Percentiles rank a stretch among this genome's conserved stretches.
Evolutionary conservation across 1,284 basidiomycete species (phyloP).

Genomic region (Flammula alnicola): DNA sequence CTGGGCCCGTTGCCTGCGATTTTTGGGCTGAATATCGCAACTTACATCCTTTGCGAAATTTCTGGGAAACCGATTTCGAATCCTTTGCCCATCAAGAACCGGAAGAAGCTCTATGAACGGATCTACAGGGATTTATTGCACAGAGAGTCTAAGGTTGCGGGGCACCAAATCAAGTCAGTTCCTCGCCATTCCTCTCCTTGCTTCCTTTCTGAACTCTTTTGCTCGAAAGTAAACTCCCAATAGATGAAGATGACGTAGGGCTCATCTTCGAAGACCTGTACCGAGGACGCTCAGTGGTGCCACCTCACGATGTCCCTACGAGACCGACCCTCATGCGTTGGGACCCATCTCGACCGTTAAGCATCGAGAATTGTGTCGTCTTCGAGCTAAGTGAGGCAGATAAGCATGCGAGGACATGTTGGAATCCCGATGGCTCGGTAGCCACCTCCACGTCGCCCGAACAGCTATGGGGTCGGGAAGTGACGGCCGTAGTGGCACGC

Average conservation of each 20-base stretch:
- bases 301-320: constrained; percentile 74
- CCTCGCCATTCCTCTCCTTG: background rate
- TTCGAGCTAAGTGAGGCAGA: constrained; percentile 79
- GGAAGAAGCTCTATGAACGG: constrained; percentile 85
- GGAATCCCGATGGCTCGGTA: constrained; percentile 28
- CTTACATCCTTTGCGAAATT: constrained; percentile 85
- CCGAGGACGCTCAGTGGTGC: constrained; percentile 79
- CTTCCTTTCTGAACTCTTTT: background rate
- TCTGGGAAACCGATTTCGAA: constrained; percentile 84
- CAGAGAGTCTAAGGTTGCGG: constrained; percentile 69
- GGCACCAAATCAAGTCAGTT: constrained; percentile 55
- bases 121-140: constrained; percentile 77
- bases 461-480: constrained; percentile 71
- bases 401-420: constrained; percentile 63
- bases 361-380: constrained; percentile 80
- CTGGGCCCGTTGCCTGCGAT: constrained; percentile 85
- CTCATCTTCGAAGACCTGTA: constrained; percentile 89
- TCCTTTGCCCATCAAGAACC: constrained; percentile 82
- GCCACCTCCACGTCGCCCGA: constrained; percentile 27
- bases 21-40: constrained; percentile 88
- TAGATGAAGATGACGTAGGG: constrained; percentile 82
- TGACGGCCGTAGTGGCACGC: constrained; percentile 56
- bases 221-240: constrained; percentile 69
- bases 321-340: constrained; percentile 80
- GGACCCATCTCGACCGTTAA: constrained; percentile 68